Evolutionary conservation across 768 basidiomycete genomes (phyloP).

Genomic region (Tylopilus rubrobrunneus): DNA sequence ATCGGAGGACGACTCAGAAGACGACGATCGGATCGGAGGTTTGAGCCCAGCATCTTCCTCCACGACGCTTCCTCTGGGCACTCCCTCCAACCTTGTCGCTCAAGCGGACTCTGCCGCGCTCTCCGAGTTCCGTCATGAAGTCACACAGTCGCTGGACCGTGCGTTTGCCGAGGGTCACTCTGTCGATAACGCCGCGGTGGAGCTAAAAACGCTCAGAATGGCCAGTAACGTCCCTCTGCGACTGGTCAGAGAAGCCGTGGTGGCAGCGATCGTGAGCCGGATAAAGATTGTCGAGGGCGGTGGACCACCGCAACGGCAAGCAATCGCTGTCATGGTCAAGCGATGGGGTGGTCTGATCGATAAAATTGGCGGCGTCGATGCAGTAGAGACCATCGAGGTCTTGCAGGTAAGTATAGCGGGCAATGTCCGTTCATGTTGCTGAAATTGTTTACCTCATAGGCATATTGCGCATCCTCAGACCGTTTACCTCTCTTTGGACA

Average conservation of each 20-base stretch:
- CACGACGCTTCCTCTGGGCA: conserved; percentile 41
- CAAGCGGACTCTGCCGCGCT: conserved; percentile 45
- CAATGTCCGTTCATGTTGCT: not conserved
- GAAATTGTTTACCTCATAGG: conserved; percentile 36
- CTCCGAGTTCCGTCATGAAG: conserved; percentile 73
- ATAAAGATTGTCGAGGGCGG: conserved; percentile 61
- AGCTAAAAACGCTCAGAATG: conserved; percentile 95
- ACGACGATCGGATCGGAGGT: conserved; percentile 37
- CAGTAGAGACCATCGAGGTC: conserved; percentile 72
- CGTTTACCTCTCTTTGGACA: conserved; percentile 76
- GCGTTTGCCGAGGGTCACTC: conserved; percentile 90
- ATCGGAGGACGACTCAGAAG: conserved; percentile 38
- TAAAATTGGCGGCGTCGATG: conserved; percentile 78
- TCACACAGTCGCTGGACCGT: conserved; percentile 81
- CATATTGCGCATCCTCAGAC: conserved; percentile 59
- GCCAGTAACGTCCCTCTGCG: conserved; percentile 88
- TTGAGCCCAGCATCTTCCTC: conserved; percentile 42
- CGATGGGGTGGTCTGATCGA: conserved; percentile 85
- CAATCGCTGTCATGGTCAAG: conserved; percentile 57
- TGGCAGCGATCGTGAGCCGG: conserved; percentile 74
- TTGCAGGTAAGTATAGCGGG: conserved; percentile 57
- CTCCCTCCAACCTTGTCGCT: conserved; percentile 36
- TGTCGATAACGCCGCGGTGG: conserved; percentile 89
- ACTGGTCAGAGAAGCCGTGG: conserved; percentile 85
- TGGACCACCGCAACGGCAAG: conserved; percentile 54